These are phyloP conservation scores for Aspergillus sp. DNA, from an alignment of 2,329 filamentous ascomycete genomes.

Conservation along the genomic window DNA sequence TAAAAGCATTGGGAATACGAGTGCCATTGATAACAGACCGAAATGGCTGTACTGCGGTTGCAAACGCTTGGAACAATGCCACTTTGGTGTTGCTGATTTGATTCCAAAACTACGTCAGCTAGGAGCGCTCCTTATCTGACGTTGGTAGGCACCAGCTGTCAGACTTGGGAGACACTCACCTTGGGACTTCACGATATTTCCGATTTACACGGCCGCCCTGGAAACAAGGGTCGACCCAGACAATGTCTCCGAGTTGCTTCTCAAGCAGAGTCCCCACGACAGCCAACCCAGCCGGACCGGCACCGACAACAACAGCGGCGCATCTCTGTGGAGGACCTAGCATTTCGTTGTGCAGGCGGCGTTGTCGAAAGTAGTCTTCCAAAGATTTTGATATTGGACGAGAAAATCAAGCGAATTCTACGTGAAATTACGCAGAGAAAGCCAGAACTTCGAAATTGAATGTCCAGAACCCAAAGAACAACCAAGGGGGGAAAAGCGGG, in stretches of 20 bases:
- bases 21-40: conserved; percentile 50
- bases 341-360: conserved; percentile 10
- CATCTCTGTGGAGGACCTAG: conserved; percentile 38
- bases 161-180: conserved; percentile 30
- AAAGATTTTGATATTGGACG: neutral
- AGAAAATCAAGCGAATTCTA: conserved; percentile 4
- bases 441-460: neutral
- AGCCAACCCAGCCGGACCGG: conserved; percentile 60
- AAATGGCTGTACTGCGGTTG: conserved; percentile 55
- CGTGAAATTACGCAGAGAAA: conserved; percentile 5
- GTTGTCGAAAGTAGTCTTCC: neutral
- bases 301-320: conserved; percentile 59
- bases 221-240: conserved; percentile 62
- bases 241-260: conserved; percentile 50
- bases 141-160: neutral
- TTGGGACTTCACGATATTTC: conserved; percentile 62
- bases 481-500: conserved; percentile 2
- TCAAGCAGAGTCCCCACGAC: conserved; percentile 63
- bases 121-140: conserved; percentile 10
- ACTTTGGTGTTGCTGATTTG: conserved; percentile 60
- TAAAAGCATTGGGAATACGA: conserved; percentile 55
- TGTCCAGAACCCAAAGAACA: neutral
- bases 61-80: conserved; percentile 58
- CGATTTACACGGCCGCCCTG: conserved; percentile 53
- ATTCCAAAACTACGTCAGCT: conserved; percentile 14